Base-by-base conservation (phyloP, 768 basidiomycete genomes). In the Arthromyces matolae region DNA sequence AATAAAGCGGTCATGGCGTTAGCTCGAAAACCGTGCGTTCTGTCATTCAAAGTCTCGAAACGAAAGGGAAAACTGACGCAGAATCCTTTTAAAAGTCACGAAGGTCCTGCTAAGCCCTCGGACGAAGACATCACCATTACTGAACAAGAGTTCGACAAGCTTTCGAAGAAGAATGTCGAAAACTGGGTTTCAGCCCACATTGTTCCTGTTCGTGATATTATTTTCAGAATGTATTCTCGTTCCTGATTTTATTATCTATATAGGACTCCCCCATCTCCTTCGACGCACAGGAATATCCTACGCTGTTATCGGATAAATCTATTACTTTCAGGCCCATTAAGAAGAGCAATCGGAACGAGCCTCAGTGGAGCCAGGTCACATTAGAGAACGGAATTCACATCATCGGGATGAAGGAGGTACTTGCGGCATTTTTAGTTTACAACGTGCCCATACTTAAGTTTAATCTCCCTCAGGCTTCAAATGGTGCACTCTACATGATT, bases 1-100 rank as follows among this genome's bases (percentile, higher is more conserved):
- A 93, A 95, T 65, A 88, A 85, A 64, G 92, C 90, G 8, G 81
- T 93, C 13, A 89, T 92, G 80, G 83, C 83, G 4, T 68, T 93
- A 44, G 63, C 81, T 3, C 70, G 81, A 58, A 93, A 93, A 66
- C 92, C 92, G 89, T 93, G 66, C 68, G 87, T 72, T 24, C 13
- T 2, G 8, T 27, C 25, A n/a, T 25, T n/a, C 3, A 8, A 40
- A n/a, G 33, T 25, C 23, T 14, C 12, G 10, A 19, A 47, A 32
- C n/a, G 16, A 40, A 8, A 40, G 18, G 24, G 51, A 43, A 49
- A 28, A 29, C 29, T 29, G 22, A 29, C 47, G 29, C 33, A n/a
- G 32, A 42, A 9, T 39, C 5, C 29, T 31, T 14, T 14, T 50
- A 42, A 35, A 16, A 89, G 87, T 50, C 86, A 89, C 53, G 73